These are phyloP conservation scores for Trichoderma afroharzianum DNA, from an alignment of 2,329 filamentous ascomycete genomes.

Conservation along the genomic window DNA sequence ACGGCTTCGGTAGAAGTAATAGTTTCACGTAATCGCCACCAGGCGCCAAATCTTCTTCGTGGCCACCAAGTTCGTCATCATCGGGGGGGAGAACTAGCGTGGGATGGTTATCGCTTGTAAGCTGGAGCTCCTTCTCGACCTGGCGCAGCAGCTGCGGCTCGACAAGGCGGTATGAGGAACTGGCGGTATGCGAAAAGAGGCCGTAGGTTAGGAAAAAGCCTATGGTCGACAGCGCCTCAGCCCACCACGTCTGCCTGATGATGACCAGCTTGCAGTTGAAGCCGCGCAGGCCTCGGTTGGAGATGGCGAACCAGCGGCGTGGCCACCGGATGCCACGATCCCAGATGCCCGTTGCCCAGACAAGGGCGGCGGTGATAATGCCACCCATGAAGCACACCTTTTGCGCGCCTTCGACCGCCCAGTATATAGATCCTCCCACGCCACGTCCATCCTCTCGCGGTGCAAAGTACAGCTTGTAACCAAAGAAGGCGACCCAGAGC, in stretches of 20 bases:
- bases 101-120: slow-evolving; percentile 41
- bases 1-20: slow-evolving; percentile 86
- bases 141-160: slow-evolving; percentile 60
- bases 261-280: slow-evolving; percentile 98
- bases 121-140: slow-evolving; percentile 56
- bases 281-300: slow-evolving; percentile 82
- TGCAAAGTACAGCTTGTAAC: slow-evolving; percentile 88
- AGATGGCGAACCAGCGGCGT: slow-evolving; percentile 80
- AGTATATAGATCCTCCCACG: slow-evolving; percentile 91
- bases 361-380: slow-evolving; percentile 76
- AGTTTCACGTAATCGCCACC: slow-evolving; percentile 92
- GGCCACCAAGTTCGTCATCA: slow-evolving; percentile 62
- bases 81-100: slow-evolving; percentile 42
- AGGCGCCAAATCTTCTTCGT: slow-evolving; percentile 85
- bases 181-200: slow-evolving; percentile 63
- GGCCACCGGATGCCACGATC: slow-evolving; percentile 94
- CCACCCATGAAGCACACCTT: slow-evolving; percentile 91
- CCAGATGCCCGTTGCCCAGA: slow-evolving; percentile 96
- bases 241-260: slow-evolving; percentile 76
- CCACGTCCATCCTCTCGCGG: slow-evolving; percentile 92
- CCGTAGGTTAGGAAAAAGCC: slow-evolving; percentile 77
- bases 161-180: slow-evolving; percentile 72
- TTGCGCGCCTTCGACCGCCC: slow-evolving; percentile 86
- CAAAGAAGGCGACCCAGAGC: slow-evolving; percentile 79
- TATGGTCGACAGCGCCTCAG: slow-evolving; percentile 68